Percentiles rank a stretch among this genome's conserved stretches.
These are phyloP conservation scores for Trametes versicolor DNA, from an alignment of 1,284 basidiomycete genomes.

Conservation along the genomic window DNA sequence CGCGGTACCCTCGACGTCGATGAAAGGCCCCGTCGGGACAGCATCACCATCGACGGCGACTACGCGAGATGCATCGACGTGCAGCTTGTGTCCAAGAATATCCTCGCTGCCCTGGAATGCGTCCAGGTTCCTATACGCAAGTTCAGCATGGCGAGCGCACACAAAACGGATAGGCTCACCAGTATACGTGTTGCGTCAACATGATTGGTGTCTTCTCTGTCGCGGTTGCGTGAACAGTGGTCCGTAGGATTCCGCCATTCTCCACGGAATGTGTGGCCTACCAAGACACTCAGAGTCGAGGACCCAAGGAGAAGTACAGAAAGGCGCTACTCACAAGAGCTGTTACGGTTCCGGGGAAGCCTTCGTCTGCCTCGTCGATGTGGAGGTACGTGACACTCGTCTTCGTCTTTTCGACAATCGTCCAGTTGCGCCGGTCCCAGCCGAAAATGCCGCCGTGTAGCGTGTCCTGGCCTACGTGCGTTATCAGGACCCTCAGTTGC, in stretches of 20 bases:
- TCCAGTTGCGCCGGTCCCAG: constrained; percentile 68
- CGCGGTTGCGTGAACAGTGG: constrained; percentile 56
- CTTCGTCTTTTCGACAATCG: constrained; percentile 50
- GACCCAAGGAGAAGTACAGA: neutral
- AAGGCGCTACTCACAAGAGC: constrained; percentile 49
- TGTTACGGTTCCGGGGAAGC: constrained; percentile 62
- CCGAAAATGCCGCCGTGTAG: constrained; percentile 63
- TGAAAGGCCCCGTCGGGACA: constrained; percentile 60
- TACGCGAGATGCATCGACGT: constrained; percentile 53
- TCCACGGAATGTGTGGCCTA: constrained; percentile 61
- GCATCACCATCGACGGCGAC: constrained; percentile 56
- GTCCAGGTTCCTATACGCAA: constrained; percentile 57
- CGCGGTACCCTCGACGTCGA: constrained; percentile 50
- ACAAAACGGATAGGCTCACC: constrained; percentile 42
- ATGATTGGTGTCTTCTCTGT: constrained; percentile 66
- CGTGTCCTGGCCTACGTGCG: constrained; percentile 50
- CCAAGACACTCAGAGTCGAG: neutral
- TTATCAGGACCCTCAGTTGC: constrained; percentile 21
- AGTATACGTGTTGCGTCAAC: constrained; percentile 65
- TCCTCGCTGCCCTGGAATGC: constrained; percentile 59
- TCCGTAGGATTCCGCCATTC: constrained; percentile 56
- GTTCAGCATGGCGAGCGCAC: neutral
- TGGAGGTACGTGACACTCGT: constrained; percentile 62
- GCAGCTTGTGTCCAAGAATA: constrained; percentile 56
- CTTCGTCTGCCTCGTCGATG: constrained; percentile 60